Evolutionary conservation across 2,329 filamentous ascomycete species (phyloP), one percentile per base, ranked within the genome.

Genomic region (Colletotrichum siamense): DNA sequence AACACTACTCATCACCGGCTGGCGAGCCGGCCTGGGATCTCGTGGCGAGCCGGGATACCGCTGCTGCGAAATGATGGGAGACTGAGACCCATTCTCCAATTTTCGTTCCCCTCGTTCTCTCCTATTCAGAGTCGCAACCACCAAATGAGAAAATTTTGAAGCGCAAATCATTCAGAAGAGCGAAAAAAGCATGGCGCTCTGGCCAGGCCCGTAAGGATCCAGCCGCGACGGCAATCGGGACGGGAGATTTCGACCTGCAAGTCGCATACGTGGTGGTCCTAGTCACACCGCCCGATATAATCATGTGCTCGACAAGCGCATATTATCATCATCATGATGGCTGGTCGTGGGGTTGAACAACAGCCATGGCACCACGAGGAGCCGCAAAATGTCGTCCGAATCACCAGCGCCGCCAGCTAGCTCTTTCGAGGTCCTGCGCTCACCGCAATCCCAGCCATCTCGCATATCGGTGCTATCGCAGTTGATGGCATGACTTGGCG

Each of bases 211-310:
- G 55, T 52, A 30, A 44, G 57, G 39, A 57, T 49, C 65, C 49
- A 71, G 57, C 57, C 67, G 69, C 55, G 55, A 73, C 69, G 44
- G 63, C 39, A 73, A 64, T 63, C 64, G 63, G 69, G 10, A 30
- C 36, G 57, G 64, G 64, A 75, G 57, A 75, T 76, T 73, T 76
- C 64, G 70, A 76, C 69, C 70, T 73, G 73, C 73, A 73, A 22
- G 34, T 57, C 59, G 64, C 36, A 30, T 39, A 57, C 73, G 18
- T 63, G 70, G 73, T 24, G 57, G 57, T 24, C 73, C 70, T 34
- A 15, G 70, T 32, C 70, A 64, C 70, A 36, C 69, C 28, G 39
- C 62, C 72, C 61, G 36, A 44, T 73, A 73, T 24, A 44, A 24
- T 49, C 70, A 73, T 76, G 70, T 76, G 73, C 64, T 55, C 32